These are phyloP conservation scores for Pseudogymnoascus sp. DNA, from an alignment of 2,329 filamentous ascomycete genomes.

Conservation along the genomic window DNA sequence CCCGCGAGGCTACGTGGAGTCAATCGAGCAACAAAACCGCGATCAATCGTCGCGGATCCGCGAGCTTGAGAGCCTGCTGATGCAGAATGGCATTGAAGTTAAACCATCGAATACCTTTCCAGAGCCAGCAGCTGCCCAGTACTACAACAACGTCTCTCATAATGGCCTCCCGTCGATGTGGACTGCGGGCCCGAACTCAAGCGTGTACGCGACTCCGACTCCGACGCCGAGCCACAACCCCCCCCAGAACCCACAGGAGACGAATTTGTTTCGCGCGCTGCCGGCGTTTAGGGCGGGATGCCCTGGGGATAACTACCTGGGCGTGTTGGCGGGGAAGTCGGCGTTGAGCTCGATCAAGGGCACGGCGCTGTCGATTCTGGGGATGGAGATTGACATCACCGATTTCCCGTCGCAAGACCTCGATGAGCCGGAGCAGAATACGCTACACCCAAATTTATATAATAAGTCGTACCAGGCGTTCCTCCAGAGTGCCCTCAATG, in stretches of 20 bases:
- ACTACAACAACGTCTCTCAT: conserved; percentile 13
- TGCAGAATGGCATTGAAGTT: conserved; percentile 51
- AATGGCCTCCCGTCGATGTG: conserved; percentile 15
- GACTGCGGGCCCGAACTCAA: conserved; percentile 13
- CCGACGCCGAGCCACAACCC: background rate
- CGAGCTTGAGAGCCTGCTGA: conserved; percentile 59
- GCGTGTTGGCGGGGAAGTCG: conserved; percentile 49
- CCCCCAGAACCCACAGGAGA: conserved; percentile 14
- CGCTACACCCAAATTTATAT: conserved; percentile 40
- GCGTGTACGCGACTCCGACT: conserved; percentile 9
- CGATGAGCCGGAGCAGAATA: conserved; percentile 46
- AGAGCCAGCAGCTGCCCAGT: conserved; percentile 15
- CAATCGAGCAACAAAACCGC: conserved; percentile 64
- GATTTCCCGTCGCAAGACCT: conserved; percentile 60
- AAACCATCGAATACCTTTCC: conserved; percentile 33
- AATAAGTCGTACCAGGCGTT: conserved; percentile 68
- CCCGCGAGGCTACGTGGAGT: conserved; percentile 67
- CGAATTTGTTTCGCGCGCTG: conserved; percentile 19
- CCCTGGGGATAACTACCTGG: conserved; percentile 55
- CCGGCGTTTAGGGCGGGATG: conserved; percentile 25
- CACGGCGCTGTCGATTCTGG: conserved; percentile 67
- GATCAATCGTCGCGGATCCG: conserved; percentile 57
- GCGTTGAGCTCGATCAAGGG: conserved; percentile 66
- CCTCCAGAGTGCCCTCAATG: conserved; percentile 53
- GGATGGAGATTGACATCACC: conserved; percentile 69